Evolutionary conservation across 495 filamentous ascomycete species (phyloP), one percentile per base, ranked within the genome.

Genomic region (Talaromyces stipitatus): DNA sequence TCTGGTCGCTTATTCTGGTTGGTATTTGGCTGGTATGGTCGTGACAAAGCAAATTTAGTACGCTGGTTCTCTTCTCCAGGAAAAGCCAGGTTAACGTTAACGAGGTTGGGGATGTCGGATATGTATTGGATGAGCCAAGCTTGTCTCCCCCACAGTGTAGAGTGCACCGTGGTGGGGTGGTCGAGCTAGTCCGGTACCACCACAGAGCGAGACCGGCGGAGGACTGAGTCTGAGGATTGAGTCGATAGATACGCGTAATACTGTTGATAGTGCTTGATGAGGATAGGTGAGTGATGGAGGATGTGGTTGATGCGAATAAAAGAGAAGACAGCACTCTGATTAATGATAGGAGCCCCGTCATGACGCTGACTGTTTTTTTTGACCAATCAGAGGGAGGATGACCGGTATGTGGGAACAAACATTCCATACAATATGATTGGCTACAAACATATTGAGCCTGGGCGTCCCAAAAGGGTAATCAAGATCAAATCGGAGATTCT

Each of bases 1-100:
- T 52, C 50, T n/a, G n/a, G 26, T 52, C 20, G 51, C 29, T 54
- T 54, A 54, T 12, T 41, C 51, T 20, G 51, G 30, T 27, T 41
- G n/a, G n/a, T n/a, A n/a, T n/a, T n/a, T n/a, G n/a, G n/a, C n/a
- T n/a, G n/a, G n/a, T n/a, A n/a, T 5, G 8, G 29, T 50, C 4
- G 4, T 24, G 27, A 11, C 20, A 38, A 32, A 54, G 30, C 51
- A 41, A 33, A 2, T 32, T n/a, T n/a, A n/a, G 6, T 29, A 12
- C 26, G 48, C 22, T 2, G 26, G 48, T 28, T 16, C 36, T 41
- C n/a, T 16, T 51, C 48, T 54, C 51, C 51, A 30, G 51, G 38
- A 23, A 22, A 30, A 23, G 51, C 36, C 36, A 41, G 36, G 32
- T 33, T n/a, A 36, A 46, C 22, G 32, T 33, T n/a, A 36, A 46